Evolutionary conservation across 1,284 basidiomycete genomes (phyloP), one percentile per base, ranked within the genome.

Genomic region (Sporisorium reilianum): DNA sequence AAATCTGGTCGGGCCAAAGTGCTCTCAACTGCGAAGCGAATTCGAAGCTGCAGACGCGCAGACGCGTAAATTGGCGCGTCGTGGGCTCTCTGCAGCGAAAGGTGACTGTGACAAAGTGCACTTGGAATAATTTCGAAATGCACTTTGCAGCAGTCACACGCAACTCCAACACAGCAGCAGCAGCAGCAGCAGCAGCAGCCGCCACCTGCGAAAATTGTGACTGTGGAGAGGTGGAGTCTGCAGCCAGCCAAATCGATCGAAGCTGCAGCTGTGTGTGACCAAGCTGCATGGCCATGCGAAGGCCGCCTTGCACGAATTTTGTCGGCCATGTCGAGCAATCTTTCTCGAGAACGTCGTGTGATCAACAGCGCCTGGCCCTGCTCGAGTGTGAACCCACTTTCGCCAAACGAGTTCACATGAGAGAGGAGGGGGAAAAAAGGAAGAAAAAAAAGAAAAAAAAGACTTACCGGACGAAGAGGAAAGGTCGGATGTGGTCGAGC

Each of bases 1-100:
- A 36, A 32, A 36, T 18, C 11, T 22, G 3, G 38, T 22, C 38
- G 28, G 52, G 52, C 16, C 10, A 30, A 32, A 22, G 30, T 48
- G 46, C 46, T 9, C 32, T 30, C n/a, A n/a, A n/a, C 45, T 49
- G 46, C 22, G 30, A 22, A 14, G 23, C n/a, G 20, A 53, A 53
- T 28, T 30, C 38, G 5, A 10, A 41, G 38, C 51, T 53, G 51
- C 25, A 53, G 36, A 42, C 38, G 40, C 38, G 40, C 38, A 28
- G 28, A 68, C 71, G 71, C 71, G 71, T 74, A 64, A 68, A 68
- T 74, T 64, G 65, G 65, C 71, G 71, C 71, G 71, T 74, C 71
- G 65, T 64, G 70, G 45, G 48, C 26, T 20, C 25, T 51, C 18
- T 12, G 14, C 32, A 11, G 32, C 11, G 11, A 8, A 20, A 26